Base-by-base conservation (phyloP, 2,329 filamentous ascomycete species). In the Mycocentrospora acerina region DNA sequence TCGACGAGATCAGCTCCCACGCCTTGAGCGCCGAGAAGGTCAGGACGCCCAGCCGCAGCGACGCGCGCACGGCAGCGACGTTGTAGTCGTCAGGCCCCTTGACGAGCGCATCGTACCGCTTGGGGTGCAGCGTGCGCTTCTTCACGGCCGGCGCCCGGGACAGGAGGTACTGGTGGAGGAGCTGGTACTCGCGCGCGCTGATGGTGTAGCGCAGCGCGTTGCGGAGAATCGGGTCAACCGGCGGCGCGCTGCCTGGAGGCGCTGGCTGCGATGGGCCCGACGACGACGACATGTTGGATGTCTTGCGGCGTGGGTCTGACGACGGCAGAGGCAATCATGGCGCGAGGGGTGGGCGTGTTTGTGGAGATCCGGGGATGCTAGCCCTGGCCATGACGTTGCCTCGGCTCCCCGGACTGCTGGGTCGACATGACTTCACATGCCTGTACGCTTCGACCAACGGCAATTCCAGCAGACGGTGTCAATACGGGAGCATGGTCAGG, bases 161-260 rank as follows among this genome's bases (percentile, higher is more conserved):
- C 34, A 93, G 77, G 36, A 95, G 78, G 61, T 90, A 90, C 59
- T 85, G 84, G 67, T 95, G 89, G 13, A 96, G 79, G 1, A 85
- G 73, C 52, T 88, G 84, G 68, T 96, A 96, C 67, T 96, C 90
- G 66, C 85, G 82, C 28, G 88, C 83, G 62, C 90, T 89, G 36
- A 83, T 68, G 41, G 87, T 93, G 69, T 95, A 90, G 52, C 90
- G 85, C 42, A 96, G 76, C 29, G 88, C 84, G 67, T 93, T 94
- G 67, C 88, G 87, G 40, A 94, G 77, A 47, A 94, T 77, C 4
- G 87, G 85, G 52, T 91, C 86, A 43, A 77, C 57, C 14, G 38
- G 51, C 22, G 63, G 52, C 15, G 55, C 37, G 41, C 58, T 57
- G 36, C 51, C 53, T 14, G 56, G 40, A 24, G 62, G 50, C 19